phyloP scores from a whole-genome alignment of 116 monocot genomes.

The Cymodocea nodosa region DNA sequence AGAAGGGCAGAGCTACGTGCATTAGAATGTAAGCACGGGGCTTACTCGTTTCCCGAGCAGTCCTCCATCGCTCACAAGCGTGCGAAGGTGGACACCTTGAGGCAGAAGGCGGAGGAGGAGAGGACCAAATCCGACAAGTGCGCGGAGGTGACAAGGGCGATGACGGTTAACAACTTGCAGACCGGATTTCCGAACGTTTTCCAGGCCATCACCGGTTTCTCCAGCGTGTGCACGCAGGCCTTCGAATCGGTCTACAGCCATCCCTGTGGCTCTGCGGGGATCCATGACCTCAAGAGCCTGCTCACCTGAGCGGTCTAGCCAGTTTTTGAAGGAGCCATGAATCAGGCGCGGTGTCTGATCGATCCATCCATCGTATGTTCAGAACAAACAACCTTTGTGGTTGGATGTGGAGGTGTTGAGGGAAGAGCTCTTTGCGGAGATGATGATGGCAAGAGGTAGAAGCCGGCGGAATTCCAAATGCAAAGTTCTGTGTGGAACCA shows the following conservation, averaged over 20 bases:
- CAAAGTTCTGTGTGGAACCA: background rate
- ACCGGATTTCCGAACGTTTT: slow-evolving; percentile 89
- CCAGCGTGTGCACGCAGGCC: slow-evolving; percentile 66
- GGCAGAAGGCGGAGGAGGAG: slow-evolving; percentile 64
- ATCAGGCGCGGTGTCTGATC: too few species aligned
- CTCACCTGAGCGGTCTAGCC: slow-evolving; percentile 19
- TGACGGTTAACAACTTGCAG: slow-evolving; percentile 89
- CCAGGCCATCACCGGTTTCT: slow-evolving; percentile 86
- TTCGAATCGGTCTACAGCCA: slow-evolving; percentile 51
- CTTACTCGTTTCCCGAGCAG: slow-evolving; percentile 8
- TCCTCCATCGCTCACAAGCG: slow-evolving; percentile 29
- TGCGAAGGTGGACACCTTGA: slow-evolving; percentile 50
- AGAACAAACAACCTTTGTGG: background rate
- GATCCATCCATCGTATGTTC: too few species aligned
- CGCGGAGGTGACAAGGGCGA: slow-evolving; percentile 54
- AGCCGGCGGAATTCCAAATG: background rate
- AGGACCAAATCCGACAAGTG: slow-evolving; percentile 73
- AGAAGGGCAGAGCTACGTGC: slow-evolving; percentile 48
- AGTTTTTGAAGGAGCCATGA: background rate
- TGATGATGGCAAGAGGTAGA: background rate
- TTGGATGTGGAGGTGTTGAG: background rate
- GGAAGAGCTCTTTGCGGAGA: too few species aligned
- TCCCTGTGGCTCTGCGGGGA: slow-evolving; percentile 11
- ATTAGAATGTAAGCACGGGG: slow-evolving; percentile 46
- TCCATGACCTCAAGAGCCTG: slow-evolving; percentile 43